Conservation (phyloP, 805 yeast genomes). For the Pichia ethanolica region DNA sequence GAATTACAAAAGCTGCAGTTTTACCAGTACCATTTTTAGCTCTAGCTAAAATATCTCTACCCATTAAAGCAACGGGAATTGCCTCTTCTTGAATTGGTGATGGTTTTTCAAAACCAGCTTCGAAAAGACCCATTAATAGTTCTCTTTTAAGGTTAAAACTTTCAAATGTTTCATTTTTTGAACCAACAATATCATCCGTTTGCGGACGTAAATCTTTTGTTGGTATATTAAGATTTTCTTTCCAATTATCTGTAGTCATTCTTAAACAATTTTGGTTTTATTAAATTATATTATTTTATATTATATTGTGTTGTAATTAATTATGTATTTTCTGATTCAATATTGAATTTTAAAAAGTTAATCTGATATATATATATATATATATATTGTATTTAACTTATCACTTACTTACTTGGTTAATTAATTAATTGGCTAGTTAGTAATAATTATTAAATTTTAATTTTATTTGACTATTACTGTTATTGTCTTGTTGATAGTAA, state of each 20-base stretch:
- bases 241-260: conserved; percentile 54
- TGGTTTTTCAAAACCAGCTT: conserved; percentile 97
- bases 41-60: conserved; percentile 93
- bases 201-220: conserved; percentile 88
- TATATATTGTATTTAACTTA: too few species aligned
- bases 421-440: too few species aligned
- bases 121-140: conserved; percentile 94
- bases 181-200: conserved; percentile 90
- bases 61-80: conserved; percentile 90
- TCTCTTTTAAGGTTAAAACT: conserved; percentile 89
- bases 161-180: conserved; percentile 87
- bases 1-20: conserved; percentile 95
- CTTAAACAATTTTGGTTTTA: neutral
- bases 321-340: too few species aligned
- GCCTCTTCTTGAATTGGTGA: conserved; percentile 97
- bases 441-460: too few species aligned
- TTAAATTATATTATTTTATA: too few species aligned
- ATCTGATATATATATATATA: too few species aligned
- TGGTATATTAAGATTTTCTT: conserved; percentile 65
- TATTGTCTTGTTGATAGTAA: too few species aligned
- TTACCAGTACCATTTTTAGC: conserved; percentile 99
- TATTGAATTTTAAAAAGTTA: too few species aligned
- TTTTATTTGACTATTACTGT: too few species aligned
- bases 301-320: too few species aligned
- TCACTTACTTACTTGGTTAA: too few species aligned